A percentile compares a stretch with the other conserved stretches of the same genome.
phyloP scores from a whole-genome alignment of 2,329 filamentous ascomycete genomes.

The Myrmaecium sp. region DNA sequence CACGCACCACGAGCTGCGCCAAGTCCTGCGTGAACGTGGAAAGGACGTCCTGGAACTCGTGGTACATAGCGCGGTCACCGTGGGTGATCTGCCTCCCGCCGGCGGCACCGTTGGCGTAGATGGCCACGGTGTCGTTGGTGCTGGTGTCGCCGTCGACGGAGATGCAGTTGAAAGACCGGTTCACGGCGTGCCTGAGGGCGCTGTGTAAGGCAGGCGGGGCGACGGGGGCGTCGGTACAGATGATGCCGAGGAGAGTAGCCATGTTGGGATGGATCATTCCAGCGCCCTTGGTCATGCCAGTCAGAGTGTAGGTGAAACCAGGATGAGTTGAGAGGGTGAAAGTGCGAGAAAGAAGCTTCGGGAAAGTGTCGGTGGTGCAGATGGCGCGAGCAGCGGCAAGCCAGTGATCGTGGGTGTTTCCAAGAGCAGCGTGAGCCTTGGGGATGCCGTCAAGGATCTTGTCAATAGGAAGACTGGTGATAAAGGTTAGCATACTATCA shows the following conservation, averaged over 20 bases:
- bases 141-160: conserved; percentile 94
- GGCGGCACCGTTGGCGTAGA: conserved; percentile 90
- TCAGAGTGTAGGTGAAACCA: conserved; percentile 60
- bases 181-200: conserved; percentile 57
- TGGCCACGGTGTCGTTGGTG: conserved; percentile 88
- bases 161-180: conserved; percentile 88
- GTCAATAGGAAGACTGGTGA: conserved; percentile 58
- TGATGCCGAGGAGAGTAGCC: conserved; percentile 82
- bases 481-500: conserved; percentile 1
- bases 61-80: conserved; percentile 36
- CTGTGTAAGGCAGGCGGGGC: conserved; percentile 47
- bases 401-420: conserved; percentile 70
- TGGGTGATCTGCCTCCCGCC: conserved; percentile 49
- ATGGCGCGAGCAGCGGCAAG: conserved; percentile 74
- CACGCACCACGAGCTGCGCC: conserved; percentile 82
- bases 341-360: conserved; percentile 73
- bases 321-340: conserved; percentile 75
- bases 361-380: conserved; percentile 96
- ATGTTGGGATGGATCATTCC: conserved; percentile 99
- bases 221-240: conserved; percentile 82
- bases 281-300: conserved; percentile 92
- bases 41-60: conserved; percentile 53
- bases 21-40: conserved; percentile 67
- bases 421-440: conserved; percentile 52
- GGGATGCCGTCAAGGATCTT: conserved; percentile 80